These are phyloP conservation scores for Leccinum truebloodii DNA, from an alignment of 768 basidiomycete species.

Conservation along the genomic window DNA sequence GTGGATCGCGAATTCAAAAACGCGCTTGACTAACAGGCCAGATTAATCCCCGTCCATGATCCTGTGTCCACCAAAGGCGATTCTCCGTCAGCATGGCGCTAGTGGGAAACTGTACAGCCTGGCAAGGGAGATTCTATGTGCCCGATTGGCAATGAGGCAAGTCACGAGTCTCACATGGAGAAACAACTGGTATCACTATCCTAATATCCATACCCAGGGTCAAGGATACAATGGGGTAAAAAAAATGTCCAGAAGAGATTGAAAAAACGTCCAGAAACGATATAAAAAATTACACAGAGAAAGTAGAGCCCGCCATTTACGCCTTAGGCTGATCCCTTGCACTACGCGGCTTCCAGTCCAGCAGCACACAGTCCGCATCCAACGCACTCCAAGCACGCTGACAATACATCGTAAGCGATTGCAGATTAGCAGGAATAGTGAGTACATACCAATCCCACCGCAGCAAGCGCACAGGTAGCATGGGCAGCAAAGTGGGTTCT, in stretches of 20 bases:
- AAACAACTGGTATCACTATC: background rate
- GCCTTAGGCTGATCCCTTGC: background rate
- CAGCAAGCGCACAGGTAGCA: constrained; percentile 76
- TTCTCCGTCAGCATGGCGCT: background rate
- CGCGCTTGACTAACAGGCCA: background rate
- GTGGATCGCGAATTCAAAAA: background rate
- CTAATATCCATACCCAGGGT: background rate
- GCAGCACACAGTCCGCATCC: constrained; percentile 69
- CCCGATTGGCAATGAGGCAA: background rate
- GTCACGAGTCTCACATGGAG: background rate
- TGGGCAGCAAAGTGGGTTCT: constrained; percentile 67
- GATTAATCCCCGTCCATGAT: background rate
- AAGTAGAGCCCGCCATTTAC: background rate
- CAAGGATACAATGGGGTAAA: background rate
- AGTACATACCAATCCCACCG: constrained; percentile 58
- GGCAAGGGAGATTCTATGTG: background rate
- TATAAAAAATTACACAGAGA: background rate
- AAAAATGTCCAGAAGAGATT: no score
- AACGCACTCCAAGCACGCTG: constrained; percentile 68
- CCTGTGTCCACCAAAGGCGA: background rate
- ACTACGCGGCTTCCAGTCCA: constrained; percentile 33
- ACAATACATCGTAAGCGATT: constrained; percentile 5
- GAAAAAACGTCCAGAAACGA: background rate
- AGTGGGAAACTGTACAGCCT: background rate
- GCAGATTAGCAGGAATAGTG: background rate